phyloP scores from a whole-genome alignment of 2,329 filamentous ascomycete genomes.

The Lasiodiplodia hormozganensis region DNA sequence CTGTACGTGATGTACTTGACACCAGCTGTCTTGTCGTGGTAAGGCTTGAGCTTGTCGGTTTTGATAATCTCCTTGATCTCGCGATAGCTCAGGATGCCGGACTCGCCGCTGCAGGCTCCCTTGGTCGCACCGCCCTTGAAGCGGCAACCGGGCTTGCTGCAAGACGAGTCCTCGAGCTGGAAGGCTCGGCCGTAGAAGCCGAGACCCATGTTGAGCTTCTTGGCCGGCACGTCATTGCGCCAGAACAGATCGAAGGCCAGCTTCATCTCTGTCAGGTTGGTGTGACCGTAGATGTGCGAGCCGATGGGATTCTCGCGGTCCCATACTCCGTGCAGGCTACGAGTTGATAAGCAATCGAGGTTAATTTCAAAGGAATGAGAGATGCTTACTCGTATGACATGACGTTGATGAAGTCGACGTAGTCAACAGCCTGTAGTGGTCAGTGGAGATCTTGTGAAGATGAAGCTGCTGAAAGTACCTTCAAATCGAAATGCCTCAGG shows the following conservation, averaged over 20 bases:
- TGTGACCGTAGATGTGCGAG: slow-evolving; percentile 49
- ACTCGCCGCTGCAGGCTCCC: slow-evolving; percentile 39
- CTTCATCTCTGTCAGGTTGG: slow-evolving; percentile 58
- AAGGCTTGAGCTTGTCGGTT: slow-evolving; percentile 35
- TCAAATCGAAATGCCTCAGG: slow-evolving; percentile 38
- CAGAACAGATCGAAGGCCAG: slow-evolving; percentile 54
- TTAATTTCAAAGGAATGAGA: not conserved
- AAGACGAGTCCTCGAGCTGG: slow-evolving; percentile 33
- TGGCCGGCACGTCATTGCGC: slow-evolving; percentile 50
- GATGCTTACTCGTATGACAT: slow-evolving; percentile 46
- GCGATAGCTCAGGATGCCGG: slow-evolving; percentile 43
- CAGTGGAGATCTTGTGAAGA: not conserved
- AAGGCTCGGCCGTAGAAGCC: slow-evolving; percentile 56
- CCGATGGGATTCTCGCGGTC: slow-evolving; percentile 37
- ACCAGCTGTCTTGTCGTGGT: slow-evolving; percentile 39
- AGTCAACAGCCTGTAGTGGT: slow-evolving; percentile 32
- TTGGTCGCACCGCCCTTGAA: slow-evolving; percentile 34
- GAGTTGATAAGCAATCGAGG: not conserved
- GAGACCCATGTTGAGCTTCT: slow-evolving; percentile 53
- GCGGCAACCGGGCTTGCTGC: slow-evolving; percentile 35
- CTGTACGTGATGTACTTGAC: slow-evolving; percentile 46
- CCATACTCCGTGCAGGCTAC: slow-evolving; percentile 34
- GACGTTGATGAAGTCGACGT: slow-evolving; percentile 54
- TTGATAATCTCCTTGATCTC: slow-evolving; percentile 46
- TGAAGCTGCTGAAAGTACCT: not conserved